Evolutionary conservation across 2,329 filamentous ascomycete genomes (phyloP).

Genomic region (Exophiala bonariae): DNA sequence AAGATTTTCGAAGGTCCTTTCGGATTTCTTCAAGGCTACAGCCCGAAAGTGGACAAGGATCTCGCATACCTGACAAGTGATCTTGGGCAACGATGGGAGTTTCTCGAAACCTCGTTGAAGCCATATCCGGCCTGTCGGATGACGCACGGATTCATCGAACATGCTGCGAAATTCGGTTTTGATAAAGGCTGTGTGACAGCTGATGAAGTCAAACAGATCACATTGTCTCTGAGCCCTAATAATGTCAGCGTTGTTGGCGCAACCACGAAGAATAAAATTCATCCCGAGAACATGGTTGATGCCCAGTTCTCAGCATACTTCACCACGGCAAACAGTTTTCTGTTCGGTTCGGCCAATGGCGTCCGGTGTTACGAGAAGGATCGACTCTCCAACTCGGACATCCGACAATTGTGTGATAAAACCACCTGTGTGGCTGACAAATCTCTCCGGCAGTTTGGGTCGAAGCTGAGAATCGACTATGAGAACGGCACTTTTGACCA

Average conservation of each 20-base stretch:
- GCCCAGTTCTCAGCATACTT: constrained; percentile 39
- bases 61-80: constrained; percentile 14
- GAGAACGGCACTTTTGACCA: constrained; percentile 15
- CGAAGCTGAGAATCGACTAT: constrained; percentile 20
- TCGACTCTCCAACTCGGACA: constrained; percentile 15
- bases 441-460: constrained; percentile 17
- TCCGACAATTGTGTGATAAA: constrained; percentile 20
- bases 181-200: constrained; percentile 4
- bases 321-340: constrained; percentile 30
- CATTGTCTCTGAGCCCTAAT: constrained; percentile 15
- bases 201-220: constrained; percentile 15
- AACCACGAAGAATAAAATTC: constrained; percentile 36
- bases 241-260: constrained; percentile 33
- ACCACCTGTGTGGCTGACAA: constrained; percentile 21
- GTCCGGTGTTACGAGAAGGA: constrained; percentile 18
- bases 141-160: constrained; percentile 27
- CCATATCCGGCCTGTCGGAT: constrained; percentile 27
- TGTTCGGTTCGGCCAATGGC: constrained; percentile 21
- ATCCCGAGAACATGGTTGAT: constrained; percentile 36
- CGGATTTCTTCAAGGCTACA: constrained; percentile 26
- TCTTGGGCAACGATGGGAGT: constrained; percentile 24
- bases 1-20: constrained; percentile 26
- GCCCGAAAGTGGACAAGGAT: constrained; percentile 18
- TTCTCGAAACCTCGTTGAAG: constrained; percentile 24
- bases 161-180: constrained; percentile 16